Evolutionary conservation across 371 early-diverging fungal species (phyloP), one percentile per base, ranked within the genome.

Genomic region (Basidiobolus meristosporus): DNA sequence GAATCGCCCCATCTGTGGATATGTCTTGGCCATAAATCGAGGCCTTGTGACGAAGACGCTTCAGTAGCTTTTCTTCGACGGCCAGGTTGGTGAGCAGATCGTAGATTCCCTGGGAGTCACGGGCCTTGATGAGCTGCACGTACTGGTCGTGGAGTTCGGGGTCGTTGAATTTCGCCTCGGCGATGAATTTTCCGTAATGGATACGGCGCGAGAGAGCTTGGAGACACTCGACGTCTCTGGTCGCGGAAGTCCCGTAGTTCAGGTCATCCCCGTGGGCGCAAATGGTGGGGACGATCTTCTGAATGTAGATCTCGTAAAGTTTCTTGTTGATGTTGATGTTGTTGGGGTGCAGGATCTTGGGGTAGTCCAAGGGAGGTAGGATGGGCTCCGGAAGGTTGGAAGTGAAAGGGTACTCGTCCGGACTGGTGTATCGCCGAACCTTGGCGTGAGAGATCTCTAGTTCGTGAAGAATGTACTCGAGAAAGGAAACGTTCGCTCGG

Each of bases 151-250:
- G 82, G 15, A 61, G 37, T 21, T 45, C 39, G 4, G 85, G 82
- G 51, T 83, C 82, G 48, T 67, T 70, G 58, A 89, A 96, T 57
- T 93, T 93, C 20, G 90, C 78, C 53, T 96, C 97, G 18, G 93
- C 93, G 34, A 91, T 82, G 46, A 86, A 93, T 60, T 92, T 93
- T 77, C 90, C 97, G 51, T 82, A 90, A 56, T 96, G 97, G 48
- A 96, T 90, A 42, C 97, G 73, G 38, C 86, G 68, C 42, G 86
- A 85, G 21, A 96, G 60, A 2, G 86, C 75, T 60, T 96, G 92
- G 12, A 96, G 54, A 18, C 84, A 87, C 41, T 88, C 89, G 20
- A 89, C 77, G 50, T 96, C 97, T 18, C 79, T 68, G 11, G 91
- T 91, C 0, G 91, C 88, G 6, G 90, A 61, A 6, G 83, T 79